Evolutionary conservation across 768 basidiomycete genomes (phyloP), one percentile per base, ranked within the genome.

Genomic region (Termitomyces sp.): DNA sequence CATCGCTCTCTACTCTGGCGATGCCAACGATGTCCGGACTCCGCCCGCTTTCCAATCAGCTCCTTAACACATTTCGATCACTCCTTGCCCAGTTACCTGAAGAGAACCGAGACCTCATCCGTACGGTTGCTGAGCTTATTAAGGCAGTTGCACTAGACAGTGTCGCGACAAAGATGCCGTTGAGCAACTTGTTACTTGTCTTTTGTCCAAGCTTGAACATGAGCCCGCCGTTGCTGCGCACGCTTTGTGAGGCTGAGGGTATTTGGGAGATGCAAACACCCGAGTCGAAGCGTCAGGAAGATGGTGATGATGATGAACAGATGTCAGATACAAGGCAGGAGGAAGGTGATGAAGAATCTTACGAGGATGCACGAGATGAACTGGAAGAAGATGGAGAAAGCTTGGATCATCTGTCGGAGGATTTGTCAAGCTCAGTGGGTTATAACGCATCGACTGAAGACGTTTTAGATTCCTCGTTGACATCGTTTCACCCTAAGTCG

Each of bases 171-270:
- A 92, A 92, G 73, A 98, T 98, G 94, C 92, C 93, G 2, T 71
- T 97, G 62, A 88, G 88, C 69, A 97, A 97, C 66, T 70, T 98
- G 63, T 75, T 95, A 49, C 75, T 95, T 34, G 88, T 96, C 51
- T 86, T 98, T 68, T 94, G 90, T 60, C 95, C 94, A 7, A 92
- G 86, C 67, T 70, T 94, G 66, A 85, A 81, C 66, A 87, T 94
- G 83, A 89, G 76, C 57, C 89, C 90, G 16, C 78, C 85, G 1
- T 67, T 93, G 28, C 70, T 94, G 63, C 80, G 87, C 60, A 80
- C 86, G 31, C 70, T 94, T 3, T 90, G 90, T 64, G 90, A 93
- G 68, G 80, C 80, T 9, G 77, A 83, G 55, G 79, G 72, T 22
- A 81, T 92, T 44, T 93, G 91, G 91, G 71, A 68, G 60, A 62